Evolutionary conservation across 441 rosid species (phyloP).

Genomic region (Croton setiger): DNA sequence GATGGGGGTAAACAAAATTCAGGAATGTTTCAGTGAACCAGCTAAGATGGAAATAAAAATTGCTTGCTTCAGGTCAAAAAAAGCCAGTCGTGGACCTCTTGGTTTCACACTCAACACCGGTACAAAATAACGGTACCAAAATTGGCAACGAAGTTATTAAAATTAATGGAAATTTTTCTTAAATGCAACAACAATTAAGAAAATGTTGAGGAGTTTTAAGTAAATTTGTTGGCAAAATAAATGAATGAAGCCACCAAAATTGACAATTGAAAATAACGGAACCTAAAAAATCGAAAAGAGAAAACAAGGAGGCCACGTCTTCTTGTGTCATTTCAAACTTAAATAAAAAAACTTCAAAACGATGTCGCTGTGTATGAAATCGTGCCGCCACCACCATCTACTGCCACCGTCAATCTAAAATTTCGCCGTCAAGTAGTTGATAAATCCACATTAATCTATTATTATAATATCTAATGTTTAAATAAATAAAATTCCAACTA

Average conservation of each 20-base stretch:
- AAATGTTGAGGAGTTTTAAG: neutral
- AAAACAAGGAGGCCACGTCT: neutral
- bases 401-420: neutral
- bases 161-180: neutral
- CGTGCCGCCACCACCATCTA: neutral
- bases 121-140: neutral
- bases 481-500: no score
- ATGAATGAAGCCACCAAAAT: constrained; percentile 10
- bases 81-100: neutral
- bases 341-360: constrained; percentile 6
- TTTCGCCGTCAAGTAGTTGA: neutral
- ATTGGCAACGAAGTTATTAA: neutral
- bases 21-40: no score
- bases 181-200: neutral
- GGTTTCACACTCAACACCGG: constrained; percentile 17
- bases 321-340: neutral
- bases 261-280: constrained; percentile 8
- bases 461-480: no score
- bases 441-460: no score
- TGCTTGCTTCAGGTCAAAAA: constrained; percentile 21
- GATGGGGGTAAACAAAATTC: neutral
- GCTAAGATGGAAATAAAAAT: neutral
- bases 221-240: neutral
- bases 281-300: neutral
- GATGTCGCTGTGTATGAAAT: neutral